Conservation (phyloP, 805 yeast species). For the Candida oleophila region DNA sequence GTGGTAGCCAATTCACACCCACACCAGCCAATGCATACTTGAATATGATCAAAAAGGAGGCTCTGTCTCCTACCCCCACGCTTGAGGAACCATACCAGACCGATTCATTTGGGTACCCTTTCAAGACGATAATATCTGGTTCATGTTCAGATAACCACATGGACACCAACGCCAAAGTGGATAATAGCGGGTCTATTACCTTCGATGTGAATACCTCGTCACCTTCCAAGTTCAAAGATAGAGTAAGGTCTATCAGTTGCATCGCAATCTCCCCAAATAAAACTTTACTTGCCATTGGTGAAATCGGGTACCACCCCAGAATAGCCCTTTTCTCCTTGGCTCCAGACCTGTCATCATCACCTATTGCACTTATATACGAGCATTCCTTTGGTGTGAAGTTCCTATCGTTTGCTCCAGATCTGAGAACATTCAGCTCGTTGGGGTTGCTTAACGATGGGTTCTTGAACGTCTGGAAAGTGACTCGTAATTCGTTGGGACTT, state of each 20-base stretch:
- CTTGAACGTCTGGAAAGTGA: conserved; percentile 57
- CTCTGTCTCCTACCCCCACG: conserved; percentile 5
- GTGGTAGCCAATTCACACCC: not conserved
- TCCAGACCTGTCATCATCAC: conserved; percentile 43
- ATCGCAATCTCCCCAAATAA: conserved; percentile 58
- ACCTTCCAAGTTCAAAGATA: conserved; percentile 30
- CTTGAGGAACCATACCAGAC: conserved; percentile 11
- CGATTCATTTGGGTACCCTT: conserved; percentile 38
- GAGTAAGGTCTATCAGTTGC: conserved; percentile 54
- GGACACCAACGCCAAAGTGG: not conserved
- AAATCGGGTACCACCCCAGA: conserved; percentile 67
- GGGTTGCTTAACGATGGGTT: conserved; percentile 73
- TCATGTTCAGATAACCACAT: conserved; percentile 16
- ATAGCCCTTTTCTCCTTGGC: conserved; percentile 60
- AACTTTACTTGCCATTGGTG: conserved; percentile 64
- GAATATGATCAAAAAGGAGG: conserved; percentile 16
- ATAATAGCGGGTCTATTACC: not conserved
- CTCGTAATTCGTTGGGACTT: not conserved
- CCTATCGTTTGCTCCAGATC: conserved; percentile 58
- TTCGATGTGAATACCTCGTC: not conserved
- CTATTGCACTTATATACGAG: conserved; percentile 54
- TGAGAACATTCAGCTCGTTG: conserved; percentile 53
- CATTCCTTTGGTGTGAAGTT: conserved; percentile 65
- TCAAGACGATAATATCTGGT: conserved; percentile 26
- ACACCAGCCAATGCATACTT: conserved; percentile 27